Evolutionary conservation across 2,329 filamentous ascomycete species (phyloP).

Genomic region (Thielaviopsis populi): DNA sequence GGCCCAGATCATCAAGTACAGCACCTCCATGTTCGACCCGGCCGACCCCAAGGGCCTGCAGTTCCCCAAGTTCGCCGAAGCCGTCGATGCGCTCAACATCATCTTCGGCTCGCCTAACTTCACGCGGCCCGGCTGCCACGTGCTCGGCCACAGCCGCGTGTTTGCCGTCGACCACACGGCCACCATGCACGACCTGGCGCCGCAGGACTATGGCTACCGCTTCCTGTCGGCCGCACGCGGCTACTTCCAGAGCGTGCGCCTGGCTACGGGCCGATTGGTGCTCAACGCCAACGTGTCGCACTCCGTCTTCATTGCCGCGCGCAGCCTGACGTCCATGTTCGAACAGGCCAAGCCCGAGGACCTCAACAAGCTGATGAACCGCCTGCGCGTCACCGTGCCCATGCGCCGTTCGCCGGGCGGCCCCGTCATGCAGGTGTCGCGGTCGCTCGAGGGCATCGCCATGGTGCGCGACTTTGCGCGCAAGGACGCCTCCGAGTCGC

Average conservation of each 20-base stretch:
- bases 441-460: conserved; percentile 9
- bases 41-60: conserved; percentile 21
- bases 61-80: conserved; percentile 36
- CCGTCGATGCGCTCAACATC: conserved; percentile 37
- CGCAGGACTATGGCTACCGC: conserved; percentile 21
- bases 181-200: conserved; percentile 9
- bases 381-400: conserved; percentile 10
- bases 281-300: conserved; percentile 42
- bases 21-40: conserved; percentile 29
- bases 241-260: conserved; percentile 40
- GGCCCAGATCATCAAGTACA: conserved; percentile 30
- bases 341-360: conserved; percentile 29
- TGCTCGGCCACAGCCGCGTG: conserved; percentile 34
- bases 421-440: background rate
- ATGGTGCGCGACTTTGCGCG: background rate
- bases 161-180: conserved; percentile 26
- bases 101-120: conserved; percentile 34
- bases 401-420: conserved; percentile 6
- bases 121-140: conserved; percentile 24
- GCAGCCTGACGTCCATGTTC: conserved; percentile 15
- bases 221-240: conserved; percentile 30
- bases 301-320: conserved; percentile 30
- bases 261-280: conserved; percentile 38
- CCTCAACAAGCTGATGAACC: conserved; percentile 30
- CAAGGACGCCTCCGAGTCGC: background rate